These are phyloP conservation scores for Aspergillus cristatus DNA, from an alignment of 495 filamentous ascomycete species.

Conservation along the genomic window DNA sequence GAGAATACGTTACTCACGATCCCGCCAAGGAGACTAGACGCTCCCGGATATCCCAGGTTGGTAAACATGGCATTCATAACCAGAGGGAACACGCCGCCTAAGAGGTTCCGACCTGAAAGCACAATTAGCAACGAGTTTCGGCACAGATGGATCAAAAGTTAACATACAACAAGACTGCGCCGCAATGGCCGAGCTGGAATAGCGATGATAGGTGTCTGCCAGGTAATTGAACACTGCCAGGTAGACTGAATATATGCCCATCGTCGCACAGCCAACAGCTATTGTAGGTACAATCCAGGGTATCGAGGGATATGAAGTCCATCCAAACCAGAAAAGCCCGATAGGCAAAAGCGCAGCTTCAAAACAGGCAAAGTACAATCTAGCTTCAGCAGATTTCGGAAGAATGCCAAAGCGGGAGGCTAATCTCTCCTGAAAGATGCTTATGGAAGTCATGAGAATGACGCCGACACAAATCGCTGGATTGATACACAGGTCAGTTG, in stretches of 20 bases:
- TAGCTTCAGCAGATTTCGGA: slow-evolving; percentile 57
- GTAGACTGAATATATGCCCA: slow-evolving; percentile 86
- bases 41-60: slow-evolving; percentile 61
- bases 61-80: slow-evolving; percentile 63
- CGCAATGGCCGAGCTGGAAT: slow-evolving; percentile 78
- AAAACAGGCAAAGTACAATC: slow-evolving; percentile 77
- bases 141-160: background rate
- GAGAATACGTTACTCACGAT: slow-evolving; percentile 36
- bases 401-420: slow-evolving; percentile 32
- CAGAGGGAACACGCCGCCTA: slow-evolving; percentile 77
- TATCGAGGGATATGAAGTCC: slow-evolving; percentile 55
- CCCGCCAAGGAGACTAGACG: slow-evolving; percentile 66
- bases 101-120: slow-evolving; percentile 57
- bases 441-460: slow-evolving; percentile 58
- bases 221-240: slow-evolving; percentile 90
- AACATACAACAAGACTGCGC: slow-evolving; percentile 66
- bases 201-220: slow-evolving; percentile 78
- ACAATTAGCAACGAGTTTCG: too few relatives aligned
- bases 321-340: slow-evolving; percentile 77
- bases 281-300: slow-evolving; percentile 74
- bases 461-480: slow-evolving; percentile 63
- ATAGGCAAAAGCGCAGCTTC: slow-evolving; percentile 60
- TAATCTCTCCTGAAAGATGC: slow-evolving; percentile 61
- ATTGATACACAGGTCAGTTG: too few relatives aligned
- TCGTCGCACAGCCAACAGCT: slow-evolving; percentile 62